Conservation (phyloP, 2,329 filamentous ascomycete genomes). For the Endoconidiophora polonica region DNA sequence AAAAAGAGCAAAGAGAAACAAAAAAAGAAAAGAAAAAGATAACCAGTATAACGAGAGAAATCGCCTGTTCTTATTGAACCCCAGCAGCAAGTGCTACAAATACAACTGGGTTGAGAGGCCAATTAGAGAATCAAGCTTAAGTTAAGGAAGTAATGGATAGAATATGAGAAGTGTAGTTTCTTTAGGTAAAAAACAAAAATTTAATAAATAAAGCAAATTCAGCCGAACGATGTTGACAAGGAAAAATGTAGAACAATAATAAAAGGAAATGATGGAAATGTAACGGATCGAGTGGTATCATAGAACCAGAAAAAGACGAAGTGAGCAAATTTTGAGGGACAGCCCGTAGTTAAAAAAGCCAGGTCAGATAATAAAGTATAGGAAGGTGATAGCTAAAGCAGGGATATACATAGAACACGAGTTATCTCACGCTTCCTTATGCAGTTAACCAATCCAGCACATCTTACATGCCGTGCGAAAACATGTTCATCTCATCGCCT, state of each 20-base stretch:
- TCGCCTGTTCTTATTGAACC: no score
- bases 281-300: constrained; percentile 13
- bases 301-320: constrained; percentile 15
- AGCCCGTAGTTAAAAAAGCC: background rate
- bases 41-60: no score
- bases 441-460: background rate
- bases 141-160: background rate
- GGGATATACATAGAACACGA: background rate
- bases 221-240: constrained; percentile 2
- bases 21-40: constrained; percentile 11
- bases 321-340: constrained; percentile 10
- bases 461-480: constrained; percentile 68
- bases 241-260: constrained; percentile 10
- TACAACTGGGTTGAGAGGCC: background rate
- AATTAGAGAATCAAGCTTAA: background rate
- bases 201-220: background rate
- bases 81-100: no score
- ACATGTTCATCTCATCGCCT: constrained; percentile 91
- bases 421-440: background rate
- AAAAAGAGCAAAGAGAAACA: constrained; percentile 14
- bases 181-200: background rate
- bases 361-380: no score
- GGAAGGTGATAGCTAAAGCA: no score
- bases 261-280: constrained; percentile 4
- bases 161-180: background rate